Evolutionary conservation across 352 stramenopile genomes (phyloP).

Genomic region (Phytophthora tubulina): DNA sequence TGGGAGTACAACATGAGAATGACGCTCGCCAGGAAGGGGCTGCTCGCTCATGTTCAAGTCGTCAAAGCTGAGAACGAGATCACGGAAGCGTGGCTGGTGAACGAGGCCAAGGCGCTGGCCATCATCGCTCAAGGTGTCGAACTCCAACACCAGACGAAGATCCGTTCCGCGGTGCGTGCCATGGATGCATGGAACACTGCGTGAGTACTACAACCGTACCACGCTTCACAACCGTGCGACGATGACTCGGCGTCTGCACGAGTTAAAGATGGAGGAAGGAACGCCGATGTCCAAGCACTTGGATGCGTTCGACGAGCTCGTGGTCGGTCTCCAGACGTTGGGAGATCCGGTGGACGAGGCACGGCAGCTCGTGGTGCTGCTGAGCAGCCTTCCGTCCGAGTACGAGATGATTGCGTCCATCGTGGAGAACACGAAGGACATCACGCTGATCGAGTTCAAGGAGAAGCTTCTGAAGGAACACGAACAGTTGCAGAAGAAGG

Average conservation of each 20-base stretch:
- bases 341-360: not conserved
- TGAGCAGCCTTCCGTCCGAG: not conserved
- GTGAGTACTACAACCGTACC: conserved; percentile 34
- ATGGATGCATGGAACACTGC: conserved; percentile 31
- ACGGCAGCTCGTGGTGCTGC: not conserved
- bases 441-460: not conserved
- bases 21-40: conserved; percentile 23
- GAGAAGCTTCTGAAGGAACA: conserved; percentile 1
- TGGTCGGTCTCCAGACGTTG: not conserved
- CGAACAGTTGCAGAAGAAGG: not conserved
- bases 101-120: conserved; percentile 37
- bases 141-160: conserved; percentile 30
- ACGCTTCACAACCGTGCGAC: conserved; percentile 42
- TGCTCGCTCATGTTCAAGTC: conserved; percentile 14
- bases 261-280: conserved; percentile 40
- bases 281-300: not conserved
- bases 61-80: conserved; percentile 20
- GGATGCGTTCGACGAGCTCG: not conserved
- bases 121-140: conserved; percentile 38
- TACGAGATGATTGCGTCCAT: not conserved
- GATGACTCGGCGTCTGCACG: conserved; percentile 33
- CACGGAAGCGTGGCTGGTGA: conserved; percentile 24
- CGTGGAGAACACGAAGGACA: not conserved
- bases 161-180: conserved; percentile 12
- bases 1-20: not conserved